These are phyloP conservation scores for Condylostoma magnum DNA, from an alignment of 169 alveolate species.

Conservation along the genomic window DNA sequence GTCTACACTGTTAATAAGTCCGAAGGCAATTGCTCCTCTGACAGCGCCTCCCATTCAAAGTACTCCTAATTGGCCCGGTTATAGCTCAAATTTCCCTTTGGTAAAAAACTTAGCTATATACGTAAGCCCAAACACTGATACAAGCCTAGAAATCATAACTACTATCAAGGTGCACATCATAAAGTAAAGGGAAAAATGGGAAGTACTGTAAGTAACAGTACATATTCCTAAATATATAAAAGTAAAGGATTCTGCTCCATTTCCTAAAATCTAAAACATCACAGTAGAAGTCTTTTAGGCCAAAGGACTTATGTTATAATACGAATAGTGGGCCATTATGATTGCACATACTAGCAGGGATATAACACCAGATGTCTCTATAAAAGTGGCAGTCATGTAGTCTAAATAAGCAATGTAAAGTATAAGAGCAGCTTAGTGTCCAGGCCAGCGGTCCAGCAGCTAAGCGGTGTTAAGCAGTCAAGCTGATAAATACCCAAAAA, in stretches of 20 bases:
- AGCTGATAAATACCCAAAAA: constrained; percentile 20
- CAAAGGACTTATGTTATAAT: constrained; percentile 36
- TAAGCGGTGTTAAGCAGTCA: constrained; percentile 27
- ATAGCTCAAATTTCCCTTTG: not conserved
- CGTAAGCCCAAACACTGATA: not conserved
- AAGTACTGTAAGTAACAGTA: not conserved
- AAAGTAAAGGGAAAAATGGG: not conserved
- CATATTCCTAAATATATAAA: constrained; percentile 46
- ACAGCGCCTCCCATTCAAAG: constrained; percentile 20
- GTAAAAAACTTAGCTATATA: not conserved
- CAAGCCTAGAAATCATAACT: not conserved
- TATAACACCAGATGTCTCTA: constrained; percentile 42
- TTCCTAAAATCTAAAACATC: constrained; percentile 39
- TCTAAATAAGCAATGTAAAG: constrained; percentile 44
- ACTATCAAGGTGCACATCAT: not conserved
- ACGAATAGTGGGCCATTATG: constrained; percentile 43
- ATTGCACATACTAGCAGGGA: constrained; percentile 44
- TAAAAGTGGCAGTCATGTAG: constrained; percentile 34
- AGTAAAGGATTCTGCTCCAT: constrained; percentile 51
- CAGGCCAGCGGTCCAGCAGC: constrained; percentile 24
- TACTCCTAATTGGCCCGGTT: not conserved
- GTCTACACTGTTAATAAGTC: not conserved
- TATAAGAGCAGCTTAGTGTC: constrained; percentile 34
- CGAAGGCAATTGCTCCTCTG: constrained; percentile 31
- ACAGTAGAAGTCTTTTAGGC: constrained; percentile 40